phyloP scores from a whole-genome alignment of 2,329 filamentous ascomycete species.

The Aspergillaceae sp. region DNA sequence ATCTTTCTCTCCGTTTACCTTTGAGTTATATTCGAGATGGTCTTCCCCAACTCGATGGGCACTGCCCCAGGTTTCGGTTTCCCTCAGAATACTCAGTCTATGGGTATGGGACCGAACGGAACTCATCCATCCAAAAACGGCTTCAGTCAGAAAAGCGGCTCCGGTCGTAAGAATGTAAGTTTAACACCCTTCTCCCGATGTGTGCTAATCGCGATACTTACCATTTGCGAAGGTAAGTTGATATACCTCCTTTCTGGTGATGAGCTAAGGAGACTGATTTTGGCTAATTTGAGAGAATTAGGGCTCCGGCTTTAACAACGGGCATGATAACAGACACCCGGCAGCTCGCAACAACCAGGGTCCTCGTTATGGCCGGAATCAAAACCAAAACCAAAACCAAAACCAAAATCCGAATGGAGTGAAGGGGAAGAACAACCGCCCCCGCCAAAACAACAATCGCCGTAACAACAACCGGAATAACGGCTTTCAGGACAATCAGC shows the following conservation, averaged over 20 bases:
- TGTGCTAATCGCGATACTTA: too few relatives aligned
- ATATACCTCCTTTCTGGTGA: too few relatives aligned
- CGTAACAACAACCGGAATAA: not conserved
- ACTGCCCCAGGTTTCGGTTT: too few relatives aligned
- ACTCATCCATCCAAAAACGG: constrained; percentile 1
- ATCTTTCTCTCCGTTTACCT: not conserved
- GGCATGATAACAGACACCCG: too few relatives aligned
- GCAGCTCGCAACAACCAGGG: not conserved
- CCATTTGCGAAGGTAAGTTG: too few relatives aligned
- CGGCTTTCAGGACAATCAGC: too few relatives aligned
- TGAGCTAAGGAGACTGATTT: too few relatives aligned
- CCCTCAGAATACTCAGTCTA: too few relatives aligned
- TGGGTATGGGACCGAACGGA: too few relatives aligned
- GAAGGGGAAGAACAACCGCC: not conserved
- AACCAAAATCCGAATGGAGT: not conserved
- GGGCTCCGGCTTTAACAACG: not conserved
- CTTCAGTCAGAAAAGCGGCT: not conserved
- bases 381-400: not conserved
- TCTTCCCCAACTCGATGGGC: not conserved
- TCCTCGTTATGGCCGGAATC: not conserved
- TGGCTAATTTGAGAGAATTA: too few relatives aligned
- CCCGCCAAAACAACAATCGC: not conserved
- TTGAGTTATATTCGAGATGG: not conserved
- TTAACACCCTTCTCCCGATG: not conserved
- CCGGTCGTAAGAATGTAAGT: not conserved